Percentiles rank a stretch among this genome's conserved stretches.
Conservation (phyloP, 1,139 yeast species). For the Hemisphaericaspora xylofermentans region DNA sequence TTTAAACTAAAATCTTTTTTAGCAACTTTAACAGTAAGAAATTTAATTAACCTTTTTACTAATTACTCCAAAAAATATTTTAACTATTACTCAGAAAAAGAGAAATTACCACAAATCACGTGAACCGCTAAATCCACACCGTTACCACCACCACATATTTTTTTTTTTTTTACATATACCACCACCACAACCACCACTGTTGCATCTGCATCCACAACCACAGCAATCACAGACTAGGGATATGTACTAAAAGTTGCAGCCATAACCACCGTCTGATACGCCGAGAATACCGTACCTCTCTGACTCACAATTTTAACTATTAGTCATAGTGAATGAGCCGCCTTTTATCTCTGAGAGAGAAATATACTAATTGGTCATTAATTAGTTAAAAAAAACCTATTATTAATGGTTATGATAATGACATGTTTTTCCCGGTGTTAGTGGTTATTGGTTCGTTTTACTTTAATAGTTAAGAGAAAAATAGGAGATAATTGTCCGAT, state of each 20-base stretch:
- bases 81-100: not conserved
- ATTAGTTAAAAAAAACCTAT: no score
- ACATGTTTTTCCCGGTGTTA: no score
- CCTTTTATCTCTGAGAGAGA: no score
- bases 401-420: no score
- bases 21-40: not conserved
- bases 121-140: not conserved
- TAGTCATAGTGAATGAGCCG: no score
- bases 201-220: not conserved
- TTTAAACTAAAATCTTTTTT: not conserved
- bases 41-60: no score
- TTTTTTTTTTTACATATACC: not conserved
- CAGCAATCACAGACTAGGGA: not conserved
- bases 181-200: constrained; percentile 4
- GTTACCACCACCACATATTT: not conserved
- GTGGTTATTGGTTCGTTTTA: no score
- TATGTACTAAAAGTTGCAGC: no score
- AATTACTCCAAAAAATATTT: not conserved
- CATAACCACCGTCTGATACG: no score
- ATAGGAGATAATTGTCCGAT: constrained; percentile 1
- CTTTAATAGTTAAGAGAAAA: not conserved
- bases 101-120: constrained; percentile 4
- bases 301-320: no score
- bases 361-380: no score
- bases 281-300: not conserved